Base-by-base conservation (phyloP, 192 early-diverging fungal genomes). In the Coemansia javaensis region DNA sequence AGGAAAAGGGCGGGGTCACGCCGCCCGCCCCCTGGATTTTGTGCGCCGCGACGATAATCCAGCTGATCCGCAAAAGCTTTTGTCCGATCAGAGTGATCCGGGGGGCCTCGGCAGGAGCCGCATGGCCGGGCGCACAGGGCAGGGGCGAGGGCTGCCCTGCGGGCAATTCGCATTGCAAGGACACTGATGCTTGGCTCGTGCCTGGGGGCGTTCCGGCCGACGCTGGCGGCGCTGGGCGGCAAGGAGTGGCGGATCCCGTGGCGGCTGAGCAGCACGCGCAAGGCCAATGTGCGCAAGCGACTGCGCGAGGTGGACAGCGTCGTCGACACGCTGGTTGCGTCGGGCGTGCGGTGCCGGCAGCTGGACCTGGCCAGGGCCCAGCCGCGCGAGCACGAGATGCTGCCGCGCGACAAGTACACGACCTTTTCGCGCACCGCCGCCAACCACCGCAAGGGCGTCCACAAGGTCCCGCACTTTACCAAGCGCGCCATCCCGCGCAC, bases 381-480 rank as follows among this genome's bases (percentile, higher is more conserved):
- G 35, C 89, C 89, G 14, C 82, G 72, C 38, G 86, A 89, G 54
- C 44, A 58, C 25, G 79, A 88, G 51, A 89, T 91, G 86, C 57
- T 59, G 5, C 59, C 89, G n/a, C 71, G 81, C 38, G 84, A 89
- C 60, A 91, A 91, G 62, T 91, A 91, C 70, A 85, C 82, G 12
- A 83, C 85, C 14, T 91, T 91, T 55, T 87, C 85, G 42, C 84
- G 86, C 45, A 75, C 68, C 17, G 79, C 79, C 47, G 72, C 68
- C 40, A 78, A 81, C 28, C 79, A 88, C 53, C 81, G 86, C 47
- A 91, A 91, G 74, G 82, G 82, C 44, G 66, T 89, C 14, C 89
- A 91, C 75, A 85, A 86, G 61, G 87, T 91, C 10, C 89, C 87
- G 42, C 83, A 91, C 49, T 91, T 91, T 61, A 88, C 89, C 24